Base-by-base conservation (phyloP, 495 filamentous ascomycete species). In the Penicillium atrosanguineum region DNA sequence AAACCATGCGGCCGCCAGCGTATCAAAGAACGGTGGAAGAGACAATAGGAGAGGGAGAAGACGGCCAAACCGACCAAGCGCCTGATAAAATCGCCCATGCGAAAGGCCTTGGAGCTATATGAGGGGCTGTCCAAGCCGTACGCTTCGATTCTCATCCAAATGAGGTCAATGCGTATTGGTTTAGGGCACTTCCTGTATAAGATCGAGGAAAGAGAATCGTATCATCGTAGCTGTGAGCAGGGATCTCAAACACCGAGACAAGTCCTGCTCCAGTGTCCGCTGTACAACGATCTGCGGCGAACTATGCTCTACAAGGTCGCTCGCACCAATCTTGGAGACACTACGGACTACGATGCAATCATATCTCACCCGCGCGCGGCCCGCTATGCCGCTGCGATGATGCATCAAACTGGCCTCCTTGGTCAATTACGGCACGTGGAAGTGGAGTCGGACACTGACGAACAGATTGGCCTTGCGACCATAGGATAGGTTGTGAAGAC, bases 321-420 rank as follows among this genome's bases (percentile, higher is more conserved):
- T n/a, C n/a, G n/a, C n/a, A n/a, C n/a, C n/a, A n/a, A n/a, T n/a
- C n/a, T n/a, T n/a, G n/a, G n/a, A n/a, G n/a, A n/a, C n/a, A n/a
- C n/a, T n/a, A n/a, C n/a, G n/a, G n/a, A n/a, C n/a, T n/a, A n/a
- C n/a, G n/a, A n/a, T n/a, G n/a, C n/a, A n/a, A n/a, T n/a, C n/a
- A n/a, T n/a, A n/a, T n/a, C n/a, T n/a, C n/a, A n/a, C n/a, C n/a
- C n/a, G n/a, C n/a, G n/a, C n/a, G n/a, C n/a, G n/a, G n/a, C n/a
- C 26, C 42, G 23, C 42, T 44, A 44, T 20, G 20, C 26, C 1
- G 23, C 42, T 20, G 15, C 23, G 26, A 25, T 44, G 14, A 44
- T 44, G 11, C 42, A 44, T 7, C 20, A n/a, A 28, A 44, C 42
- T 6, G 20, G 42, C 6, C 42, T 44, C 77, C 26, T 28, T 4